Evolutionary conservation across 371 early-diverging fungal species (phyloP), one percentile per base, ranked within the genome.

Genomic region (Lichtheimia corymbifera): DNA sequence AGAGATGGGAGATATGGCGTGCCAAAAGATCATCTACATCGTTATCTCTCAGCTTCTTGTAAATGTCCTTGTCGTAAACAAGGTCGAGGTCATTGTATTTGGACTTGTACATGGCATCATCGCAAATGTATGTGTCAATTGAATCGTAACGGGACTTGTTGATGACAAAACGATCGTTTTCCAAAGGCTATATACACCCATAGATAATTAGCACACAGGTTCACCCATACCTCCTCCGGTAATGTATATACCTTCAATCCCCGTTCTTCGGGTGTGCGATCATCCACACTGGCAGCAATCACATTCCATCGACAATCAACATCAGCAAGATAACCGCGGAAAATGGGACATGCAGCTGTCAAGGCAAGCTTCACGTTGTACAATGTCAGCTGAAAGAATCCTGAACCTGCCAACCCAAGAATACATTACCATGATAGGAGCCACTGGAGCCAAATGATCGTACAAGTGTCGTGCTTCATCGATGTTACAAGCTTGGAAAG

Each of bases 241-340:
- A 30, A 1, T 14, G 27, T 15, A 35, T 49, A 59, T 74, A 91
- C 90, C 79, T 90, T 80, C 17, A 87, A 50, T 4, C 97, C 97
- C 50, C 98, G 91, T 83, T 99, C 99, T 62, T 93, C 91, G 7
- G 82, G 81, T 24, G 95, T 97, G 60, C 99, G 83, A 74, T 98
- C 98, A 75, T 99, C 99, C 9, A 98, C 99, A 51, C 91, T 87
- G 5, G 87, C 89, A 30, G 96, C 84, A 71, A 99, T 95, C 25
- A 98, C 95, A 66, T 97, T 92, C 99, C 99, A 99, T 63, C 99
- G 79, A 72, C 97, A 95, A 69, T 99, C 99, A 1, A 95, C 96
- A 70, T 99, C 97, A 18, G 97, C 91, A 61, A 99, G 74, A 71
- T 93, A 93, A 30, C 99, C 99, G 45, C 96, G 86, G 74, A 89